phyloP scores from a whole-genome alignment of 2,329 filamentous ascomycete genomes.

The Dactylellina cionopaga region DNA sequence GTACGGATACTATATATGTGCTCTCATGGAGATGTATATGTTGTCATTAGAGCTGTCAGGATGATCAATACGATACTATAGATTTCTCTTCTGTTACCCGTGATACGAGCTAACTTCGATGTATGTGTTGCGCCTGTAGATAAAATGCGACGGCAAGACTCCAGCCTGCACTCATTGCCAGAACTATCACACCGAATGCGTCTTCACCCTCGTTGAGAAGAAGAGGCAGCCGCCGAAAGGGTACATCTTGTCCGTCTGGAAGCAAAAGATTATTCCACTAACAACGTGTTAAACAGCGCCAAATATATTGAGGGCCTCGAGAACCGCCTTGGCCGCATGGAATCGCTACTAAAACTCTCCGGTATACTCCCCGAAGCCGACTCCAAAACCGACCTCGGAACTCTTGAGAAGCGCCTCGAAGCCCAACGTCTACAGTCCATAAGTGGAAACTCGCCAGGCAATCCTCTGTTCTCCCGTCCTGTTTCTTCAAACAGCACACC shows the following conservation, averaged over 20 bases:
- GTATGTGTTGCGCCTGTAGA: conserved; percentile 60
- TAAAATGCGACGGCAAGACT: conserved; percentile 87
- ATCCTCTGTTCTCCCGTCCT: conserved; percentile 65
- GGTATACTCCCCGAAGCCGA: conserved; percentile 81
- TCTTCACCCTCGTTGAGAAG: conserved; percentile 98
- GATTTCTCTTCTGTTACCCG: background rate
- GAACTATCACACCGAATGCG: conserved; percentile 97
- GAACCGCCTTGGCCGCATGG: conserved; percentile 81
- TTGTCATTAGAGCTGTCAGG: too few species aligned
- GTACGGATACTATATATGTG: conserved; percentile 16
- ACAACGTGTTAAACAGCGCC: conserved; percentile 74
- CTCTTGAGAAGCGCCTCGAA: conserved; percentile 74
- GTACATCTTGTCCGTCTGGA: conserved; percentile 63
- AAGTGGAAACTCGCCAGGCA: conserved; percentile 52
- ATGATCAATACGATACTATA: background rate
- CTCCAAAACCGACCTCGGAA: conserved; percentile 77
- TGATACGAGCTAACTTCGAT: background rate
- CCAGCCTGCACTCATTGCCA: conserved; percentile 93
- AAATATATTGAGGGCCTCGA: conserved; percentile 91
- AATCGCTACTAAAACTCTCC: conserved; percentile 75
- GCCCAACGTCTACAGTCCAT: conserved; percentile 77
- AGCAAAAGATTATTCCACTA: conserved; percentile 88
- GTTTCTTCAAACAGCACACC: conserved; percentile 57
- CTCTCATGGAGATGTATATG: too few species aligned
- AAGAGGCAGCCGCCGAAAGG: conserved; percentile 97